Conservation (phyloP, 306 rosid genomes). For the Phaseolus lunatus region DNA sequence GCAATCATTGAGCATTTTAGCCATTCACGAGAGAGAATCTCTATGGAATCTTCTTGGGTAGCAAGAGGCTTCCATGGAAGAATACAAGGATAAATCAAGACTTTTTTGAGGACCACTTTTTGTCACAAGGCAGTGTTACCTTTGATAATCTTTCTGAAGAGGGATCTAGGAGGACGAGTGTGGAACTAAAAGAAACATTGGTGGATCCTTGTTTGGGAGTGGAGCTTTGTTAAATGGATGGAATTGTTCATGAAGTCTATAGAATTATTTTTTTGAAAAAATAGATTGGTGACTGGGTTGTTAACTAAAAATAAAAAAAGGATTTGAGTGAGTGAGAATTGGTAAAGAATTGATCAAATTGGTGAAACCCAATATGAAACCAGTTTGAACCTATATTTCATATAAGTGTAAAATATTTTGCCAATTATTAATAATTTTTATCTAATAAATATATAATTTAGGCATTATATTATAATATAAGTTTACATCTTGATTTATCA, state of each 20-base stretch:
- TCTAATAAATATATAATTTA: not conserved
- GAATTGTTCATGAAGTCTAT: not conserved
- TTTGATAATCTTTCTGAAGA: not conserved
- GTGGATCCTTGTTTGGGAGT: not conserved
- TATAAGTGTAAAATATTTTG: no score
- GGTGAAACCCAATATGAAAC: not conserved
- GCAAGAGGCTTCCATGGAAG: not conserved
- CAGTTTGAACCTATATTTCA: no score
- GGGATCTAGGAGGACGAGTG: not conserved
- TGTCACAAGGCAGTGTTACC: not conserved
- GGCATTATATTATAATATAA: not conserved
- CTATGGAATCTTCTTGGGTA: not conserved
- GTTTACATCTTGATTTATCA: not conserved
- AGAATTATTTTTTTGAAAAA: no score
- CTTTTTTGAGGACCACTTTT: not conserved
- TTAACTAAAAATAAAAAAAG: no score
- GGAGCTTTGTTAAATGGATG: constrained; percentile 1
- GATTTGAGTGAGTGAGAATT: not conserved
- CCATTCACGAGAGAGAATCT: not conserved
- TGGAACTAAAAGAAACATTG: not conserved
- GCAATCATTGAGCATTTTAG: not conserved
- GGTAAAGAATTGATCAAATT: not conserved
- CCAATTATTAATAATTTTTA: not conserved
- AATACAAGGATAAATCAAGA: not conserved
- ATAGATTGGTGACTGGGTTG: not conserved